These are phyloP conservation scores for Arctium lappa DNA, from an alignment of 129 eudicot species.

Conservation along the genomic window DNA sequence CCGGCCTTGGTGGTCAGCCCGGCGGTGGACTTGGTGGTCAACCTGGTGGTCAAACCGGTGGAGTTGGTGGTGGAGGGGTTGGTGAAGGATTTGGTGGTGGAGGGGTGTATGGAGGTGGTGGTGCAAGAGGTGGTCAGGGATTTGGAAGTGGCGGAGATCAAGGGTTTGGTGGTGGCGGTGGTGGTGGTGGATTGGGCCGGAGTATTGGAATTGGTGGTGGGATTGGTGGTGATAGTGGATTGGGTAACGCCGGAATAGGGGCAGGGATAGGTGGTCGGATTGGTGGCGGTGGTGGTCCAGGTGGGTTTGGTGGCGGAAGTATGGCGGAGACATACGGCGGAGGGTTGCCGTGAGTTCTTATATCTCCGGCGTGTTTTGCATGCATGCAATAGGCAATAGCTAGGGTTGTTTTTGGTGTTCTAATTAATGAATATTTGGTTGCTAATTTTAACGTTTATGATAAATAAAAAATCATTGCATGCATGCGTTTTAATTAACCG, in stretches of 20 bases:
- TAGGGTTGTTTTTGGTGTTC: neutral
- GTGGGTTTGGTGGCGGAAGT: conserved; percentile 30
- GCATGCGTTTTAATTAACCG: neutral
- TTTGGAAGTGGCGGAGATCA: conserved; percentile 15
- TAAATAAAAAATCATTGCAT: conserved; percentile 4
- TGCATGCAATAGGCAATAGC: neutral
- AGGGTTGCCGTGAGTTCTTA: conserved; percentile 7
- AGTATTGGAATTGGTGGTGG: conserved; percentile 30
- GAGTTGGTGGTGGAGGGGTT: conserved; percentile 4
- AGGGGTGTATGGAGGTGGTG: conserved; percentile 14
- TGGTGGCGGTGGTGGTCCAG: conserved; percentile 27
- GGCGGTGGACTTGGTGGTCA: conserved; percentile 16
- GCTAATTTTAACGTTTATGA: neutral
- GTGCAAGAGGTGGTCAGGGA: conserved; percentile 33
- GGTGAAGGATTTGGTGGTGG: conserved; percentile 1
- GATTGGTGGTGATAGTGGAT: neutral
- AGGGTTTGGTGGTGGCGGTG: conserved; percentile 19
- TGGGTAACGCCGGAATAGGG: neutral
- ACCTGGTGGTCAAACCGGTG: conserved; percentile 18
- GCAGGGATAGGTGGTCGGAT: neutral
- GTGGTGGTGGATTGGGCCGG: conserved; percentile 21
- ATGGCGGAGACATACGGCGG: neutral
- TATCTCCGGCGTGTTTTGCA: conserved; percentile 9
- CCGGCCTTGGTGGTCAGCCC: conserved; percentile 28
- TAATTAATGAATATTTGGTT: conserved; percentile 2